These are phyloP conservation scores for Xeromyces bisporus DNA, from an alignment of 495 filamentous ascomycete species.

Conservation along the genomic window DNA sequence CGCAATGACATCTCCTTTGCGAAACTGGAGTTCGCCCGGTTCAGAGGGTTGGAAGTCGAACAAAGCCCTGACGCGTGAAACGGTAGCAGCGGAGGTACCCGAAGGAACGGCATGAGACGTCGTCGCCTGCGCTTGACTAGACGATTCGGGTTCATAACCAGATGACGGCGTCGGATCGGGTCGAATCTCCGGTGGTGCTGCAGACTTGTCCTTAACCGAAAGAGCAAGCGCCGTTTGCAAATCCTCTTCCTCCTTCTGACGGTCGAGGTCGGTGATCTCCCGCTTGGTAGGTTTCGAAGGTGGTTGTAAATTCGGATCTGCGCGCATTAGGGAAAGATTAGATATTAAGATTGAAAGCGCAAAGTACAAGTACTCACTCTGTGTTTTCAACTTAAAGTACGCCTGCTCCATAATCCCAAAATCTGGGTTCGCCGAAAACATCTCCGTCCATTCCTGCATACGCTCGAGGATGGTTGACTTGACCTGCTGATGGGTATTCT, in stretches of 20 bases:
- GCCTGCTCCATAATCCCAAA: constrained; percentile 96
- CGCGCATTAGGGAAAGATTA: constrained; percentile 7
- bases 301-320: constrained; percentile 80
- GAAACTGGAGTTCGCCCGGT: constrained; percentile 84
- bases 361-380: constrained; percentile 34
- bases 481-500: constrained; percentile 91
- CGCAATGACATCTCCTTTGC: constrained; percentile 93
- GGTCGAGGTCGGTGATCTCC: constrained; percentile 74
- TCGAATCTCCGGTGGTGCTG: constrained; percentile 12
- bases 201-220: constrained; percentile 66
- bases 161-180: constrained; percentile 15
- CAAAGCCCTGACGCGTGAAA: constrained; percentile 81
- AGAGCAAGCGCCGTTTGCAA: constrained; percentile 88
- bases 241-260: constrained; percentile 94
- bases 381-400: constrained; percentile 70
- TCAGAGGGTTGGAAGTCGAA: constrained; percentile 93
- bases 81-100: constrained; percentile 88
- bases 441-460: constrained; percentile 90
- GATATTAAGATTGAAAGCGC: not conserved
- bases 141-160: constrained; percentile 22
- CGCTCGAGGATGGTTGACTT: constrained; percentile 94
- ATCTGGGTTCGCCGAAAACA: constrained; percentile 81
- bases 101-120: constrained; percentile 35
- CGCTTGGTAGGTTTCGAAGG: constrained; percentile 86
- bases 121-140: constrained; percentile 23